phyloP scores from a whole-genome alignment of 2,329 filamentous ascomycete genomes.

The Aureobasidium pullulans region DNA sequence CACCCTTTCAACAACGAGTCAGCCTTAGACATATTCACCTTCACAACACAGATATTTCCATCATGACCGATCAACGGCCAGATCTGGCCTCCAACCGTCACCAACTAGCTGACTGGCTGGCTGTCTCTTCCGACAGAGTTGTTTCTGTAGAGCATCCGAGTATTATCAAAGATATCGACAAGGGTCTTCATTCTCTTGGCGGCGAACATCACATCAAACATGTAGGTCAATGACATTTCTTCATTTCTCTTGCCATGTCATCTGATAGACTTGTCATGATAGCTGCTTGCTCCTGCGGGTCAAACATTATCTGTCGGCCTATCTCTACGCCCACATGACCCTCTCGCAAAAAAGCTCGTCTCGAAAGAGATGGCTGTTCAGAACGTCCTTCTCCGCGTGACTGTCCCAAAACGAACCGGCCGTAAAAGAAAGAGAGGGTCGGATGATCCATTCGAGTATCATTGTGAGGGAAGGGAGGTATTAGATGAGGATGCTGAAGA shows the following conservation, averaged over 20 bases:
- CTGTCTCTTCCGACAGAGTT: constrained; percentile 41
- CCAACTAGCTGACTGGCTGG: constrained; percentile 11
- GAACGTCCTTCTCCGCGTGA: constrained; percentile 80
- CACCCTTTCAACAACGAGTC: not conserved
- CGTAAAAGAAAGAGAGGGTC: constrained; percentile 78
- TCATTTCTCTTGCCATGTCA: not conserved
- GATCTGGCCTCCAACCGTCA: constrained; percentile 8
- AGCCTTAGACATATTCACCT: not conserved
- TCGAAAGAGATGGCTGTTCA: constrained; percentile 70
- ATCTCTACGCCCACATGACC: constrained; percentile 73
- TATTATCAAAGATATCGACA: constrained; percentile 57
- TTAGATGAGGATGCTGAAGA: not conserved
- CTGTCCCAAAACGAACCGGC: constrained; percentile 78
- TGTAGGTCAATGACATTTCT: constrained; percentile 29
- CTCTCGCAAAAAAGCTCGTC: constrained; percentile 67
- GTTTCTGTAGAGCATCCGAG: constrained; percentile 61
- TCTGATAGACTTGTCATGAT: constrained; percentile 2
- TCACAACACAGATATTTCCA: not conserved
- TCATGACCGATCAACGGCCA: constrained; percentile 14
- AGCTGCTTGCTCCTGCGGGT: constrained; percentile 13
- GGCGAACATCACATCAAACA: constrained; percentile 48
- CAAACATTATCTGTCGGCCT: constrained; percentile 41
- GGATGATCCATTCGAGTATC: constrained; percentile 43
- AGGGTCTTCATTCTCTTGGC: constrained; percentile 56
- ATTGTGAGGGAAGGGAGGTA: not conserved